Conservation (phyloP, 495 filamentous ascomycete species). For the Parachaetomium inaequale region DNA sequence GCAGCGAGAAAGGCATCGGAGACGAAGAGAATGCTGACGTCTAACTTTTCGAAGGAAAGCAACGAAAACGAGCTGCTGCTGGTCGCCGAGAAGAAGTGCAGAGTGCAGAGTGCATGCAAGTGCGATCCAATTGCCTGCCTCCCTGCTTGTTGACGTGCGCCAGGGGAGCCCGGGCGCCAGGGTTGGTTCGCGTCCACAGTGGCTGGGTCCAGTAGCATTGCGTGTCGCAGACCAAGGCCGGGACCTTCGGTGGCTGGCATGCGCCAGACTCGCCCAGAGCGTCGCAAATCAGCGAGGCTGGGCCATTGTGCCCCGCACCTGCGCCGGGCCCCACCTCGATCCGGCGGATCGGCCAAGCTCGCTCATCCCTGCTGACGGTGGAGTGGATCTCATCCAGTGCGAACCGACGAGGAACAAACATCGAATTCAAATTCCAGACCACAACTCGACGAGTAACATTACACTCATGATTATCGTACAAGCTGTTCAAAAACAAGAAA, state of each 20-base stretch:
- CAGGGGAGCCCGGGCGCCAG: neutral
- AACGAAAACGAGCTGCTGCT: constrained; percentile 3
- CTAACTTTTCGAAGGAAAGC: neutral
- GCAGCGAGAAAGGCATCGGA: neutral
- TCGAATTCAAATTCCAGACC: no score
- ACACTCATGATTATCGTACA: no score
- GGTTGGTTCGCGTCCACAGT: constrained; percentile 13
- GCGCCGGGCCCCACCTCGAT: neutral
- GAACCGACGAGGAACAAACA: no score
- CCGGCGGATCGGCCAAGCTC: neutral
- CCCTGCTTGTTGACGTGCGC: constrained; percentile 1
- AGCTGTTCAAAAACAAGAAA: no score
- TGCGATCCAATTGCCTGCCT: constrained; percentile 9
- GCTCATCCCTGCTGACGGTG: no score
- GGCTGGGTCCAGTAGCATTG: constrained; percentile 13
- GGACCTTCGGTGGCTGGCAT: constrained; percentile 13
- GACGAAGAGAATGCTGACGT: neutral
- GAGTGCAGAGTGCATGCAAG: constrained; percentile 3
- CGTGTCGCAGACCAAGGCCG: neutral
- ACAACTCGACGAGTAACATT: no score
- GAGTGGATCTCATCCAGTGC: no score
- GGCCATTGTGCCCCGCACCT: constrained; percentile 1
- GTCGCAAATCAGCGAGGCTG: constrained; percentile 18
- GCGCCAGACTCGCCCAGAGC: neutral
- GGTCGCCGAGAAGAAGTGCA: neutral